Evolutionary conservation across 2,329 filamentous ascomycete genomes (phyloP), one percentile per base, ranked within the genome.

Genomic region (Ustilaginoidea virens): DNA sequence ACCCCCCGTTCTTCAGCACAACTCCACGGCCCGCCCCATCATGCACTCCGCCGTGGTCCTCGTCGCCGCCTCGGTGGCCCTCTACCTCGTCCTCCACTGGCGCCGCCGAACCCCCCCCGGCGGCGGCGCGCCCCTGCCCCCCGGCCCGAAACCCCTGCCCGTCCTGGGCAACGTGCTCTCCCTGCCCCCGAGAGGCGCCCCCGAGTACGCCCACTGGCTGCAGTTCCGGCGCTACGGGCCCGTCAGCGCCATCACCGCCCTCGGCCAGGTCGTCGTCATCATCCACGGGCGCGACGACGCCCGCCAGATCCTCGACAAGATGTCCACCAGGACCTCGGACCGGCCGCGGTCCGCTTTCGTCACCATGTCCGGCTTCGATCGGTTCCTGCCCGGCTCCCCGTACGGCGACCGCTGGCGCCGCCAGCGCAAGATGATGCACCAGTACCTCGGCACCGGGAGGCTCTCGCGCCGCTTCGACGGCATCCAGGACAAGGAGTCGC

Each of bases 371-470:
- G 60, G 33, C 18, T 47, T 34, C 30, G 51, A 31, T n/a, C 11
- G 17, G 8, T 13, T 18, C 6, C 5, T 33, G 8, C 13, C 23
- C 4, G 17, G n/a, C 10, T 9, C 7, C 3, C 29, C 12, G 57
- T 5, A 60, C 42, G 42, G 9, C 56, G 61, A 29, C 50, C 51
- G 7, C 5, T 54, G 57, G 13, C 49, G 48, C 17, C 44, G 44
- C 3, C 51, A 61, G 26, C 59, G 65, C 8, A 67, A 59, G 39
- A 49, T 57, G 7, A 50, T 61, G 23, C n/a, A 46, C 58, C 9
- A 45, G 12, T n/a, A 32, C n/a, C 7, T 69, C 5, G 63, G 64
- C 1, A 55, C 59, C 1, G 57, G 56, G 20, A 31, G 37, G 0
- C 37, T 48, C 0, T 49, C 57, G 1, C 34, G 51, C 1, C 51